Percentiles rank a stretch among this genome's conserved stretches.
These are phyloP conservation scores for Monosporozyma siamensis DNA, from an alignment of 805 yeast genomes.

Conservation along the genomic window DNA sequence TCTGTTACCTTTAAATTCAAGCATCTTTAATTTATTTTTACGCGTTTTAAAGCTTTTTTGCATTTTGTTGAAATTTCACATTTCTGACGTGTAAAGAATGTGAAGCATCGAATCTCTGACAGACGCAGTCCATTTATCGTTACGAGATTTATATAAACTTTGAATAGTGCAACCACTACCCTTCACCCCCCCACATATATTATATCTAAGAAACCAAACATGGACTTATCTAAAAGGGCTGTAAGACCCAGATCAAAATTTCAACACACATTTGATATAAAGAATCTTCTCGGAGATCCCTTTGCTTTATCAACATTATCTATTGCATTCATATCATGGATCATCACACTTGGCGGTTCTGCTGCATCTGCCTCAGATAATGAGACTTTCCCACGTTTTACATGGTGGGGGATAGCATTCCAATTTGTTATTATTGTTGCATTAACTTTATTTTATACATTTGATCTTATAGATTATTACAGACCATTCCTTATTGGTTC, in stretches of 20 bases:
- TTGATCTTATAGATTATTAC: constrained; percentile 60
- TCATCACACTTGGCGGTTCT: constrained; percentile 81
- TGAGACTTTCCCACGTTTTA: constrained; percentile 60
- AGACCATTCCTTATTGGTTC: constrained; percentile 37
- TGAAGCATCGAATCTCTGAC: background rate
- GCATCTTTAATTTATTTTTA: too few species aligned
- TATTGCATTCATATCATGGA: constrained; percentile 72
- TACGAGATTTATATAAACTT: too few species aligned
- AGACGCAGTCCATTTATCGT: too few species aligned
- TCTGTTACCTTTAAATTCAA: too few species aligned
- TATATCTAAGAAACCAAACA: background rate
- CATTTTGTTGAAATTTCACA: background rate
- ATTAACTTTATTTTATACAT: constrained; percentile 45
- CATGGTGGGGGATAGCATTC: constrained; percentile 95
- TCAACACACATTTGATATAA: constrained; percentile 27
- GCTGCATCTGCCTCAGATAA: constrained; percentile 40
- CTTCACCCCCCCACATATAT: too few species aligned
- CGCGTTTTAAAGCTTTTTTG: background rate
- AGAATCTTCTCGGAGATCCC: constrained; percentile 69
- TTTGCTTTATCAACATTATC: constrained; percentile 78
- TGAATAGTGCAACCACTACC: background rate
- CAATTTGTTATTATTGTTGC: constrained; percentile 52
- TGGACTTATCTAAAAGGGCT: background rate
- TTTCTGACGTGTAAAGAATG: constrained; percentile 1
- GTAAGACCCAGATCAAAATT: constrained; percentile 1